Percentiles rank a stretch among this genome's conserved stretches.
Evolutionary conservation across 805 yeast genomes (phyloP).

Genomic region (Saturnispora silvae): DNA sequence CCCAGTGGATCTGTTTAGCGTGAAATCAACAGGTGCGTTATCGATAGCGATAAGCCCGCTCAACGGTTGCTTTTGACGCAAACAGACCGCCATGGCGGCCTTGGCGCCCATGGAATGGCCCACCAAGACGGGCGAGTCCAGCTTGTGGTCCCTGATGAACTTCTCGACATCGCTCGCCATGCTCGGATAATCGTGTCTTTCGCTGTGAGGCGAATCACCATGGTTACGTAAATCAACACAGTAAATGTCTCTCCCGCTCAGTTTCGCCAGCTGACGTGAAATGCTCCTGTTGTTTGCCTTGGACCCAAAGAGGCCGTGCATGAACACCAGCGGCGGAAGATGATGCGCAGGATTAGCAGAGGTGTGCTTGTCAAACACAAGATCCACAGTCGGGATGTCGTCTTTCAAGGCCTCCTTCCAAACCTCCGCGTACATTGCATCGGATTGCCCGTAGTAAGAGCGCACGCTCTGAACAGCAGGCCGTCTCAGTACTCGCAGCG

Average conservation of each 20-base stretch:
- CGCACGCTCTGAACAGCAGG: too few species aligned
- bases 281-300: constrained; percentile 72
- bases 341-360: constrained; percentile 16
- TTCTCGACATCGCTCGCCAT: constrained; percentile 78
- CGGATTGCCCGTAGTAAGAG: constrained; percentile 24
- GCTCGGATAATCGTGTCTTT: constrained; percentile 65
- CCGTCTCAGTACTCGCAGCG: too few species aligned
- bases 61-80: constrained; percentile 54
- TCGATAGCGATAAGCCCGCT: constrained; percentile 68
- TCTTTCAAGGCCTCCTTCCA: constrained; percentile 18
- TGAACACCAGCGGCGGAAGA: constrained; percentile 52
- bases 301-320: constrained; percentile 88
- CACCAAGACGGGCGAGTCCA: constrained; percentile 46
- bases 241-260: constrained; percentile 46
- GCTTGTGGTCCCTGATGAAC: constrained; percentile 42
- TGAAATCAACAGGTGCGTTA: constrained; percentile 72
- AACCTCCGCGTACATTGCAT: constrained; percentile 15
- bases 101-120: constrained; percentile 95
- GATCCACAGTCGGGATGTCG: constrained; percentile 40
- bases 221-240: constrained; percentile 80
- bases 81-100: constrained; percentile 76
- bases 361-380: constrained; percentile 39
- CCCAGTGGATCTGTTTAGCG: constrained; percentile 30
- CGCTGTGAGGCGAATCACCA: constrained; percentile 79
- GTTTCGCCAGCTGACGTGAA: constrained; percentile 44